phyloP scores from a whole-genome alignment of 148 eudicot genomes.

The Rhododendron vialii region DNA sequence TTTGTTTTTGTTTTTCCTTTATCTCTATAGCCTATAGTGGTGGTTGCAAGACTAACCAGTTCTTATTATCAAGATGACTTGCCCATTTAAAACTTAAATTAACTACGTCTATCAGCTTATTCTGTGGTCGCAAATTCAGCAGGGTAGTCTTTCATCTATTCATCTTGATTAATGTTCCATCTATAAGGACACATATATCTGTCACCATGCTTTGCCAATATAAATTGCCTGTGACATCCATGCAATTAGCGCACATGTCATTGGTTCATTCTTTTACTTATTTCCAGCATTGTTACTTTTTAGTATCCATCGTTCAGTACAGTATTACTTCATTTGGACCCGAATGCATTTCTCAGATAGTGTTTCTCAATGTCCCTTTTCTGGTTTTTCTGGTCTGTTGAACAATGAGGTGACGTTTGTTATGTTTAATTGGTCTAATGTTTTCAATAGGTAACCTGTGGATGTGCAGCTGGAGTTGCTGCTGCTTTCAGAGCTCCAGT shows the following conservation, averaged over 20 bases:
- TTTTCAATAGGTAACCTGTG: slow-evolving; percentile 96
- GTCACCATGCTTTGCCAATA: background rate
- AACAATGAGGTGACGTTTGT: slow-evolving; percentile 10
- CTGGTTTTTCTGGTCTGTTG: slow-evolving; percentile 6
- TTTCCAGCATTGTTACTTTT: background rate
- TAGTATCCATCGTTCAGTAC: background rate
- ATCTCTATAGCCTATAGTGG: background rate
- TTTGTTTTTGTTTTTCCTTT: background rate
- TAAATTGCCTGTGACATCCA: background rate
- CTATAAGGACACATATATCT: background rate
- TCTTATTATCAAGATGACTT: background rate
- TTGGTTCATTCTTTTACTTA: background rate
- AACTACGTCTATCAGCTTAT: background rate
- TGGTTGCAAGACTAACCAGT: background rate
- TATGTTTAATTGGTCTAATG: slow-evolving; percentile 36
- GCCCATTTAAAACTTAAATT: background rate
- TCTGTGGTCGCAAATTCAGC: background rate
- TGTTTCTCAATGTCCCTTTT: background rate
- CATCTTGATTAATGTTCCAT: background rate
- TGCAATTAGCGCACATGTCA: background rate
- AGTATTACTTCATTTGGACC: background rate
- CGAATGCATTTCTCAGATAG: background rate
- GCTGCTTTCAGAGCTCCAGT: slow-evolving; percentile 99
- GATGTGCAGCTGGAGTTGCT: slow-evolving; percentile 99
- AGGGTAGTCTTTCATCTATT: background rate